Percentiles rank a stretch among this genome's conserved stretches.
These are phyloP conservation scores for Exobasidium cylindrosporum DNA, from an alignment of 1,284 basidiomycete species.

Conservation along the genomic window DNA sequence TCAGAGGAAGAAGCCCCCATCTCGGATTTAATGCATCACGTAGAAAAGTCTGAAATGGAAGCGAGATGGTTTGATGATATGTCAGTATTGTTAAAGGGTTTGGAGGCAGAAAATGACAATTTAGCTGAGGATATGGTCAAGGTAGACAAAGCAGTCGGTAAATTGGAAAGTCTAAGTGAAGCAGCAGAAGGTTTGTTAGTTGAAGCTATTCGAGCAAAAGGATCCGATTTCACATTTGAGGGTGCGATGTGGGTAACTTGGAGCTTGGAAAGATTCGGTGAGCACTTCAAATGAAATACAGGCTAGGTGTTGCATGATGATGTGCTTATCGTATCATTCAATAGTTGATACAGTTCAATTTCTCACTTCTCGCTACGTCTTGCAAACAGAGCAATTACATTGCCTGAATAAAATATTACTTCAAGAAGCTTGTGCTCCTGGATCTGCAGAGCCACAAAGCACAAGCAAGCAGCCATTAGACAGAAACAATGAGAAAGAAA, in stretches of 20 bases:
- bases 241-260: slow-evolving; percentile 2
- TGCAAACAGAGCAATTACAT: slow-evolving; percentile 6
- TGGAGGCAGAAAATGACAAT: background rate
- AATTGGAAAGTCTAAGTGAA: slow-evolving; percentile 3
- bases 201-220: slow-evolving; percentile 4
- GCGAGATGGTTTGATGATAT: background rate
- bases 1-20: background rate
- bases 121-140: background rate
- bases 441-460: background rate
- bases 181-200: slow-evolving; percentile 4
- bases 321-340: too few relatives aligned
- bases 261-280: slow-evolving; percentile 3
- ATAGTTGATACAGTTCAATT: background rate
- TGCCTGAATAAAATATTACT: background rate
- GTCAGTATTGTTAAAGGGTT: background rate
- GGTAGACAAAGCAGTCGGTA: background rate
- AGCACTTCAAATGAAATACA: too few relatives aligned
- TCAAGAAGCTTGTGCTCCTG: background rate
- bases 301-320: too few relatives aligned
- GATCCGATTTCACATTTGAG: slow-evolving; percentile 1
- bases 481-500: background rate
- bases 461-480: background rate
- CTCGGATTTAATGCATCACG: background rate
- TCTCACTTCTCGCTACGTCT: background rate
- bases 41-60: background rate